A percentile compares a stretch with the other conserved stretches of the same genome.
These are phyloP conservation scores for Hypoxylon sp. DNA, from an alignment of 2,329 filamentous ascomycete species.

Conservation along the genomic window DNA sequence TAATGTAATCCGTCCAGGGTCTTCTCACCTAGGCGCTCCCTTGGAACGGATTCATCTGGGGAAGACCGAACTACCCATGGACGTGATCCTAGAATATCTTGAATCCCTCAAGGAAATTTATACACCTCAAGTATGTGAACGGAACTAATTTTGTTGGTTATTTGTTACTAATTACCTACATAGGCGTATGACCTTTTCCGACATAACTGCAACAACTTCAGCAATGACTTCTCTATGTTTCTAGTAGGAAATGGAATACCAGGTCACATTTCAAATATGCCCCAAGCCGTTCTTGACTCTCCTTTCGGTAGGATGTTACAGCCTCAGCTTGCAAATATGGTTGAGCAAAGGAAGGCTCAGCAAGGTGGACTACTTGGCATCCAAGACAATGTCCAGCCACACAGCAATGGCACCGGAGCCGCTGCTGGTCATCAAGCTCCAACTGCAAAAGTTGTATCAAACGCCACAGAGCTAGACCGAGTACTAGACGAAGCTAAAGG, in stretches of 20 bases:
- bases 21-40: conserved; percentile 86
- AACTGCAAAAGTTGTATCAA: conserved; percentile 68
- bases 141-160: background rate
- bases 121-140: conserved; percentile 70
- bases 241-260: conserved; percentile 89
- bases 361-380: conserved; percentile 64
- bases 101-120: conserved; percentile 85
- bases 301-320: conserved; percentile 89
- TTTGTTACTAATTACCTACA: conserved; percentile 15
- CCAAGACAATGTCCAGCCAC: conserved; percentile 49
- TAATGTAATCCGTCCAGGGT: conserved; percentile 79
- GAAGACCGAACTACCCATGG: conserved; percentile 77
- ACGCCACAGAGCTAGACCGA: conserved; percentile 66
- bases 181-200: conserved; percentile 89
- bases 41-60: conserved; percentile 81
- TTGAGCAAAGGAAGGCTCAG: conserved; percentile 58
- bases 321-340: conserved; percentile 68
- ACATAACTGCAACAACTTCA: conserved; percentile 99
- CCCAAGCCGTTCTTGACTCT: conserved; percentile 83
- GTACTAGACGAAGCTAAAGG: conserved; percentile 67
- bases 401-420: conserved; percentile 25
- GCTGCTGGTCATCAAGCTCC: conserved; percentile 32
- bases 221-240: conserved; percentile 90
- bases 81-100: conserved; percentile 86
- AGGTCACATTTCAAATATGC: conserved; percentile 83